These are phyloP conservation scores for Prunus yedoensis DNA, from an alignment of 331 rosid species.

Conservation along the genomic window DNA sequence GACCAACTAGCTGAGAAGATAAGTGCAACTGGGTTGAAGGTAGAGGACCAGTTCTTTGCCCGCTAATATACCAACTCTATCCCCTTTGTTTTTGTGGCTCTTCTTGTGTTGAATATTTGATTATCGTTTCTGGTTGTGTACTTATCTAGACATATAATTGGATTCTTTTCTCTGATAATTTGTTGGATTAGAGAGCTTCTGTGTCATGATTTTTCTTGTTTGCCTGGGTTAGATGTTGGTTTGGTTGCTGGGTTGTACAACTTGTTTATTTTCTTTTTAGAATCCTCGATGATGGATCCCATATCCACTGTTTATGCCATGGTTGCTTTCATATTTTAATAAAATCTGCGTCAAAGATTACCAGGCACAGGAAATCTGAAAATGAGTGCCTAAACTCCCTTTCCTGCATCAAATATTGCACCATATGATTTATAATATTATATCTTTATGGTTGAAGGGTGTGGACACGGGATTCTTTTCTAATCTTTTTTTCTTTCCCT, in stretches of 20 bases:
- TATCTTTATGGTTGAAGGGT: not conserved
- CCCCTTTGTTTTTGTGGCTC: constrained; percentile 16
- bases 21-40: constrained; percentile 98
- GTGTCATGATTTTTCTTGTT: not conserved
- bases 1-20: constrained; percentile 98
- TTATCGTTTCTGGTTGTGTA: not conserved
- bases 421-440: not conserved
- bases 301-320: not conserved
- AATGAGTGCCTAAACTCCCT: not conserved
- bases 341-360: not conserved
- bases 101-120: not conserved
- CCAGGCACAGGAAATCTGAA: not conserved
- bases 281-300: not conserved
- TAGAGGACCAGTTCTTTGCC: constrained; percentile 25
- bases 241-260: not conserved
- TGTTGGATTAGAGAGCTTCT: not conserved
- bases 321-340: not conserved
- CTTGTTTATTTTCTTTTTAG: not conserved
- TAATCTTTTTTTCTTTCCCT: not conserved
- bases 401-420: not conserved
- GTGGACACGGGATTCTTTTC: not conserved
- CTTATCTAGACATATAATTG: not conserved
- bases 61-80: not conserved
- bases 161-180: not conserved
- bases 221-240: not conserved